A percentile compares a stretch with the other conserved stretches of the same genome.
Conservation (phyloP, 257 asterid genomes). For the Petunia secreta region DNA sequence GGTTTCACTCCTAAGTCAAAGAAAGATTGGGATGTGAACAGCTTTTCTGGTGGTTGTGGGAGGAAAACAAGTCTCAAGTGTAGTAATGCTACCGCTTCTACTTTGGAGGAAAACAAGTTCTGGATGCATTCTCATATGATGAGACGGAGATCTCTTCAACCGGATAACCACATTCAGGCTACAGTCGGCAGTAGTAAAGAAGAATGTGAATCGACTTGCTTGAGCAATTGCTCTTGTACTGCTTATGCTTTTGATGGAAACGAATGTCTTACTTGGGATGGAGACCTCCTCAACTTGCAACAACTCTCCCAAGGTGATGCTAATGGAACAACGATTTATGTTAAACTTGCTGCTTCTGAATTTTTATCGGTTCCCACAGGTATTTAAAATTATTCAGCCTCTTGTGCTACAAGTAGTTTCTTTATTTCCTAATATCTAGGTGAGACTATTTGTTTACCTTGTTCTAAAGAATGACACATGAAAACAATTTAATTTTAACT, state of each 20-base stretch:
- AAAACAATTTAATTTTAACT: too few relatives aligned
- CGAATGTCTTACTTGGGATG: too few relatives aligned
- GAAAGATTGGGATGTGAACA: constrained; percentile 39
- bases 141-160: neutral
- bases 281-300: too few relatives aligned
- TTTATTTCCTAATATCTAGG: too few relatives aligned
- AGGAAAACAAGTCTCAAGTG: neutral
- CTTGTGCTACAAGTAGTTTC: neutral
- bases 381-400: neutral
- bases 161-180: neutral
- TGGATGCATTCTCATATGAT: neutral
- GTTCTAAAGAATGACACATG: too few relatives aligned
- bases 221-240: neutral
- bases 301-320: neutral
- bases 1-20: constrained; percentile 32
- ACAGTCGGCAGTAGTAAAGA: neutral
- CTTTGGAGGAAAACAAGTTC: neutral
- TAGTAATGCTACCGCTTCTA: neutral
- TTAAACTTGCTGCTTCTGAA: neutral
- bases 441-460: too few relatives aligned
- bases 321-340: neutral
- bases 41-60: constrained; percentile 45
- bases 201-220: neutral
- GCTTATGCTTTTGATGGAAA: neutral
- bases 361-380: neutral